Conservation (phyloP, 2,329 filamentous ascomycete species). For the Aspergillus phoenicis region DNA sequence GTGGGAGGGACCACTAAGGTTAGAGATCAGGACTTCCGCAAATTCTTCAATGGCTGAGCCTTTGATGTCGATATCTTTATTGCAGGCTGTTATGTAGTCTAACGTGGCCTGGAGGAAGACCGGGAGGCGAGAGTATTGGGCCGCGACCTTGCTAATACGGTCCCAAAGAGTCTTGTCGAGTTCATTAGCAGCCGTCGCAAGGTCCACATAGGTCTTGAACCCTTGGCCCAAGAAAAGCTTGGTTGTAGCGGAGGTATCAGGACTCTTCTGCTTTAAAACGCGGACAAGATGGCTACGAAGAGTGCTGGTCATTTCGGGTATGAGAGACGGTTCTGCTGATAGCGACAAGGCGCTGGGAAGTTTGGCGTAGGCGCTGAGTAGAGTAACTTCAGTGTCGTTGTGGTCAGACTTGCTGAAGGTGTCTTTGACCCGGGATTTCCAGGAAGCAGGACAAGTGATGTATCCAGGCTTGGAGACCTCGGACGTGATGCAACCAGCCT, state of each 20-base stretch:
- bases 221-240: slow-evolving; percentile 74
- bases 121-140: slow-evolving; percentile 65
- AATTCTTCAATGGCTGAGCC: slow-evolving; percentile 64
- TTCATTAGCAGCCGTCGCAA: slow-evolving; percentile 61
- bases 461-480: slow-evolving; percentile 44
- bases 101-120: slow-evolving; percentile 68
- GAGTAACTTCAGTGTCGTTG: slow-evolving; percentile 63
- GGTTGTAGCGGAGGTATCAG: slow-evolving; percentile 63
- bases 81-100: slow-evolving; percentile 47
- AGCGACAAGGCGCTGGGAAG: slow-evolving; percentile 64
- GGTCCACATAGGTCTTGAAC: slow-evolving; percentile 70
- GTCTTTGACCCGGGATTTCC: slow-evolving; percentile 72
- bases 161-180: slow-evolving; percentile 66
- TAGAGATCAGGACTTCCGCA: slow-evolving; percentile 66
- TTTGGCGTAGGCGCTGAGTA: slow-evolving; percentile 68
- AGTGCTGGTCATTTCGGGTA: slow-evolving; percentile 66
- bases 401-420: slow-evolving; percentile 59
- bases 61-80: slow-evolving; percentile 38
- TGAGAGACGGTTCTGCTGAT: slow-evolving; percentile 62
- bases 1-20: slow-evolving; percentile 75
- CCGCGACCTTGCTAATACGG: slow-evolving; percentile 66
- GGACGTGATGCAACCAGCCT: slow-evolving; percentile 54
- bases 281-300: slow-evolving; percentile 68
- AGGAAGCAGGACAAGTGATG: slow-evolving; percentile 49
- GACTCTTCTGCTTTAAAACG: slow-evolving; percentile 63